Evolutionary conservation across 2,329 filamentous ascomycete genomes (phyloP).

Genomic region (Venturia carpophila): DNA sequence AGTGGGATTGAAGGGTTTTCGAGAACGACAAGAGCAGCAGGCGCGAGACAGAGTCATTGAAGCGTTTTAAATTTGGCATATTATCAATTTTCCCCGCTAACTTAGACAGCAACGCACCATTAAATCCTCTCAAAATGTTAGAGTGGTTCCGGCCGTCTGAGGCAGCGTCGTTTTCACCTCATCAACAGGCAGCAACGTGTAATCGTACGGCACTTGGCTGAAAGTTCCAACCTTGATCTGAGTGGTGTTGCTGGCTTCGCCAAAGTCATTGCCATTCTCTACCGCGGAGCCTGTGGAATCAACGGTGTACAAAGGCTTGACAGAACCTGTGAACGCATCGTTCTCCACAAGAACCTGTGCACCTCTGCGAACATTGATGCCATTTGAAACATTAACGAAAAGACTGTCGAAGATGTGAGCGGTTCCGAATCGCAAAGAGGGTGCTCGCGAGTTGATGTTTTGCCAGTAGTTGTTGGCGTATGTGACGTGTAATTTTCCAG

Average conservation of each 20-base stretch:
- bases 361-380: slow-evolving; percentile 37
- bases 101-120: too few relatives aligned
- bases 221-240: background rate
- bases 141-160: background rate
- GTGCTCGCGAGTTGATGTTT: slow-evolving; percentile 57
- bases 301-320: background rate
- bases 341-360: slow-evolving; percentile 37
- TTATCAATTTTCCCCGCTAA: background rate
- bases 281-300: slow-evolving; percentile 8
- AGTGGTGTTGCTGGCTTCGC: background rate
- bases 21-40: background rate
- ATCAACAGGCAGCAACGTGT: background rate
- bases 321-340: background rate
- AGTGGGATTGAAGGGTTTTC: too few relatives aligned
- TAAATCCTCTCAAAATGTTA: background rate
- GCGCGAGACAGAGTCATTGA: background rate
- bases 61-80: background rate
- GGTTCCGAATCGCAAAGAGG: slow-evolving; percentile 59
- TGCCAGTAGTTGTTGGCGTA: slow-evolving; percentile 59
- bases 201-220: background rate
- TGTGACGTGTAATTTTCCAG: slow-evolving; percentile 54
- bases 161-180: background rate
- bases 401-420: slow-evolving; percentile 53
- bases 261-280: slow-evolving; percentile 9
- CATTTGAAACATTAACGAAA: slow-evolving; percentile 34